Percentiles rank a stretch among this genome's conserved stretches.
Conservation (phyloP, 306 rosid genomes). For the Rubus parviflorus region DNA sequence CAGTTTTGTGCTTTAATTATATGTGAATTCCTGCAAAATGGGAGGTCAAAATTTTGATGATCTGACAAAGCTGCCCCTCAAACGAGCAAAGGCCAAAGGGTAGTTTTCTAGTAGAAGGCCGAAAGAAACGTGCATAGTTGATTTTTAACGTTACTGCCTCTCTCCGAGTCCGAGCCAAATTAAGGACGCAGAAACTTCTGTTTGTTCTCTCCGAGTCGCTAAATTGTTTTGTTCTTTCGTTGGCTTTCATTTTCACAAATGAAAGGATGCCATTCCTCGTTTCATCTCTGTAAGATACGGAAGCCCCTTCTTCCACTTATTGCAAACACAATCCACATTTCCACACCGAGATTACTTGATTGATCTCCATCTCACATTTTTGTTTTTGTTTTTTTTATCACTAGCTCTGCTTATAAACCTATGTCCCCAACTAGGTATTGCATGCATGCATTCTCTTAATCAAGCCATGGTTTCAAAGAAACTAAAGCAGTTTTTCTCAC, state of each 20-base stretch:
- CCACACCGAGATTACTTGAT: not conserved
- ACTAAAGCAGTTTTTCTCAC: constrained; percentile 47
- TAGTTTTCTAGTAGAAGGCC: too few species aligned
- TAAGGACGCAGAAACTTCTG: not conserved
- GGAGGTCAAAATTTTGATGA: too few species aligned
- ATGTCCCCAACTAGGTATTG: not conserved
- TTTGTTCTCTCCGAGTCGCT: not conserved
- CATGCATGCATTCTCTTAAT: constrained; percentile 5
- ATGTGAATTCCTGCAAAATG: too few species aligned
- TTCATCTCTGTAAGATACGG: not conserved
- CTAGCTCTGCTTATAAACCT: not conserved
- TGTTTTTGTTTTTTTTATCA: too few species aligned
- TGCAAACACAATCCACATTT: not conserved
- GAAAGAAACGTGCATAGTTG: too few species aligned
- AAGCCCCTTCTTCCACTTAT: not conserved
- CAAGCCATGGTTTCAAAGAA: constrained; percentile 57
- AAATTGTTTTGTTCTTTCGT: not conserved
- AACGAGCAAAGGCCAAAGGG: too few species aligned
- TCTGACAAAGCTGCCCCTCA: too few species aligned
- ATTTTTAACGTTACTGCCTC: not conserved
- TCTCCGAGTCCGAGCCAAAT: not conserved
- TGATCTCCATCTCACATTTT: not conserved
- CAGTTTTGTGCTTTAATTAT: too few species aligned
- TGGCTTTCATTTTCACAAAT: not conserved
- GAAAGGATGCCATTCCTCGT: not conserved